These are phyloP conservation scores for Breviolum minutum DNA, from an alignment of 73 alveolate species.

Conservation along the genomic window DNA sequence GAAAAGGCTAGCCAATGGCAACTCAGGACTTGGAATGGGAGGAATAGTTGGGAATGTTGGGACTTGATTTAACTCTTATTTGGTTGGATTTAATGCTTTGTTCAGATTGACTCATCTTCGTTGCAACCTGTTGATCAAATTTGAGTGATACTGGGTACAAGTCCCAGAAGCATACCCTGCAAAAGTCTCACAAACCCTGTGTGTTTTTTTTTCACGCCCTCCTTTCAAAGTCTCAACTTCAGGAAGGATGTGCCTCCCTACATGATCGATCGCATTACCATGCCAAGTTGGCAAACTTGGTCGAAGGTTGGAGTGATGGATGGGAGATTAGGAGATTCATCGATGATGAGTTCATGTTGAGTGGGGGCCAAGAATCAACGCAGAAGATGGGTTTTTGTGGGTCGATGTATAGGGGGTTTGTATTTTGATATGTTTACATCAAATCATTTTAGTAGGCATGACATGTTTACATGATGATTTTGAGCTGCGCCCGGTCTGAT, in stretches of 20 bases:
- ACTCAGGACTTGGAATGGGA: background rate
- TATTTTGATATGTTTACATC: too few relatives aligned
- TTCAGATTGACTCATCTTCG: background rate
- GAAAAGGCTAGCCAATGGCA: constrained; percentile 85
- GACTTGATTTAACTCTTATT: background rate
- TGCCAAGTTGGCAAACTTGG: constrained; percentile 95
- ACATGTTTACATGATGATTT: too few relatives aligned
- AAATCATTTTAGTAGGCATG: too few relatives aligned
- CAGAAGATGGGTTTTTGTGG: too few relatives aligned
- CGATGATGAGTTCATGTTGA: too few relatives aligned
- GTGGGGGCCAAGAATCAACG: too few relatives aligned
- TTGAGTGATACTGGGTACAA: background rate
- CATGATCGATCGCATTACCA: constrained; percentile 95
- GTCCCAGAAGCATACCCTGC: background rate
- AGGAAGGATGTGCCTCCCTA: constrained; percentile 84
- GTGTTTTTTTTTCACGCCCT: too few relatives aligned
- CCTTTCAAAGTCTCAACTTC: background rate
- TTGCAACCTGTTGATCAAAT: background rate
- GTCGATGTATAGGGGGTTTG: too few relatives aligned
- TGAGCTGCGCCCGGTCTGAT: too few relatives aligned
- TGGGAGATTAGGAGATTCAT: too few relatives aligned
- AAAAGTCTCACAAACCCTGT: background rate
- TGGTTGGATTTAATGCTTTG: background rate
- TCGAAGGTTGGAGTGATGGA: constrained; percentile 19
- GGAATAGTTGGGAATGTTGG: background rate